Evolutionary conservation across 2,329 filamentous ascomycete species (phyloP), one percentile per base, ranked within the genome.

Genomic region (Scolecobasidium constrictum): DNA sequence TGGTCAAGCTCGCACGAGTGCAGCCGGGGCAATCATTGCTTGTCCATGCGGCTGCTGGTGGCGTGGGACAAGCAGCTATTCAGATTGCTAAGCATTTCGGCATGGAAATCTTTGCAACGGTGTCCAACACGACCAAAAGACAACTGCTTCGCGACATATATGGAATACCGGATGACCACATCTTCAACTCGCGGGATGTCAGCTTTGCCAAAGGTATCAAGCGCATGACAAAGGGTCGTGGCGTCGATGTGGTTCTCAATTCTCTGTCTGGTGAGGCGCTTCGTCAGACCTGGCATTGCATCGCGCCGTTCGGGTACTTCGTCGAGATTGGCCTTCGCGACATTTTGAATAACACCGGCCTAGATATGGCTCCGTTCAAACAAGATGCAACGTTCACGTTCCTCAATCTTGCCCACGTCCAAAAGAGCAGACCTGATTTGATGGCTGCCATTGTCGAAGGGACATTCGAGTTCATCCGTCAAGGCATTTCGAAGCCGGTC

Each of bases 181-280:
- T 66, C 33, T 62, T 65, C 47, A 44, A 44, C n/a, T 57, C 51
- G 1, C 49, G 54, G 1, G 43, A 50, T 37, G 11, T 34, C 3
- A 38, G 43, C 3, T 63, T 64, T 38, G 35, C 35, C 1, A 16
- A 40, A 0, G 50, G 47, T 4, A 39, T 61, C 9, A 45, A 51
- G 42, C 5, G 34, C 2, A 43, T 42, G 3, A 63, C 60, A 1
- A 43, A 49, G 9, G 53, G 53, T 3, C 34, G 43, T 2, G 61
- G 61, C 3, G 58, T 62, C 17, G 60, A 64, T 46, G 34, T 60
- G 1, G 51, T 61, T 2, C 42, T 60, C 1, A 60, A 57, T 37
- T 53, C 52, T 4, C 44, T 58, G 7, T 42, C 49, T 7, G 56
- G 56, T 17, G 54, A 58, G 7, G 12, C 19, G 5, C 16, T 44